These are phyloP conservation scores for Angophora floribunda DNA, from an alignment of 345 rosid genomes.

Conservation along the genomic window DNA sequence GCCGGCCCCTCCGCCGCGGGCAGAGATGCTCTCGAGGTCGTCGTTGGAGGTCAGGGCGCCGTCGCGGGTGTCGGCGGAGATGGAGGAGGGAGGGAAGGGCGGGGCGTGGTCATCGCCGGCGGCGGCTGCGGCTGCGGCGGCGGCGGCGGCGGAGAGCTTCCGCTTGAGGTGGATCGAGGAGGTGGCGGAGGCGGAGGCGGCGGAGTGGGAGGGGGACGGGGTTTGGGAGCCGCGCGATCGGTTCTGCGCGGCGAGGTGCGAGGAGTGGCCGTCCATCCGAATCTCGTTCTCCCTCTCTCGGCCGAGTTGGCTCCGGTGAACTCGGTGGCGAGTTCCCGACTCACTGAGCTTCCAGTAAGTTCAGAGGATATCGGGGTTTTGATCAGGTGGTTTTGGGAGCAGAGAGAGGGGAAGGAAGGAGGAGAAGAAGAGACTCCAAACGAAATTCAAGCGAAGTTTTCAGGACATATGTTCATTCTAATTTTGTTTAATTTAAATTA, in stretches of 20 bases:
- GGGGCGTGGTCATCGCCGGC: constrained; percentile 76
- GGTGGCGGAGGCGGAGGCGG: constrained; percentile 96
- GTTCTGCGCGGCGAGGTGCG: constrained; percentile 71
- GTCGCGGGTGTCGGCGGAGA: constrained; percentile 93
- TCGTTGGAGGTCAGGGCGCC: constrained; percentile 90
- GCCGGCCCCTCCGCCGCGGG: constrained; percentile 76
- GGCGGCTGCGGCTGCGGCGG: constrained; percentile 36
- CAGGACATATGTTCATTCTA: neutral
- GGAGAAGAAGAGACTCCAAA: neutral
- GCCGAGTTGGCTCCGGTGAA: neutral
- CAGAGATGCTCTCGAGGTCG: constrained; percentile 97
- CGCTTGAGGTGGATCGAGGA: constrained; percentile 88
- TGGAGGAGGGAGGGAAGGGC: constrained; percentile 78
- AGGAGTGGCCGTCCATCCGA: constrained; percentile 54
- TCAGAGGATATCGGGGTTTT: neutral
- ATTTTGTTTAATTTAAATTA: neutral
- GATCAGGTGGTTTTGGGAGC: neutral
- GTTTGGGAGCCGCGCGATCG: constrained; percentile 91
- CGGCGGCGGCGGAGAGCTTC: constrained; percentile 53
- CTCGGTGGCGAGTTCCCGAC: neutral
- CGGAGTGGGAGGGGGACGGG: constrained; percentile 94
- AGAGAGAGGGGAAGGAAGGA: neutral
- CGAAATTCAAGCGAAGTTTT: neutral
- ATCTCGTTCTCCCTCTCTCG: neutral
- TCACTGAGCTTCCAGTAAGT: neutral